phyloP scores from a whole-genome alignment of 805 yeast species.

The Myxozyma mucilagina region DNA sequence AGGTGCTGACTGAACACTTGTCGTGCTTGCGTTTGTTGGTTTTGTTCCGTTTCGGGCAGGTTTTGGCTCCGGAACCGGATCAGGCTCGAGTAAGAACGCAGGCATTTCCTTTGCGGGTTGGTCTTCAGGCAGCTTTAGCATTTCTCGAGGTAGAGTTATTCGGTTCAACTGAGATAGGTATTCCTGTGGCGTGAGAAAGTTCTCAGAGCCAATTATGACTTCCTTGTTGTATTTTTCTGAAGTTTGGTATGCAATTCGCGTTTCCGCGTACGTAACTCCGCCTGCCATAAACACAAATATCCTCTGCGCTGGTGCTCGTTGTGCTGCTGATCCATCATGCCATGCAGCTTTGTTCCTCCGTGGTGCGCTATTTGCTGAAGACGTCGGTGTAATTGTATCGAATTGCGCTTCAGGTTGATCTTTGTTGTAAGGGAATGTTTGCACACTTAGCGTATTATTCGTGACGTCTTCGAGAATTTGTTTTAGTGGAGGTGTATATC shows the following conservation, averaged over 20 bases:
- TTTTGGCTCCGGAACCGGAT: conserved; percentile 7
- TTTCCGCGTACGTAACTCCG: conserved; percentile 82
- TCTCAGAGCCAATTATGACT: conserved; percentile 78
- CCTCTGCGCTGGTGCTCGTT: conserved; percentile 52
- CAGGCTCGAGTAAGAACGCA: conserved; percentile 37
- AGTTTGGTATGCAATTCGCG: conserved; percentile 71
- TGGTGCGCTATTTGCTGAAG: background rate
- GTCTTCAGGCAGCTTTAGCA: conserved; percentile 39
- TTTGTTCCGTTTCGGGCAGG: too few species aligned
- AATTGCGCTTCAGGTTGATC: conserved; percentile 60
- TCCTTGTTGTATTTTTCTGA: conserved; percentile 64
- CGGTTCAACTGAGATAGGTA: conserved; percentile 39
- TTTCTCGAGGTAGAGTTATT: conserved; percentile 36
- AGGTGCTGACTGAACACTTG: background rate
- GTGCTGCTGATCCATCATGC: conserved; percentile 16
- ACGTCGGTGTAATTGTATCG: background rate
- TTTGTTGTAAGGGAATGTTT: conserved; percentile 68
- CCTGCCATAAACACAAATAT: conserved; percentile 84
- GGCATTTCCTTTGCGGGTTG: conserved; percentile 39
- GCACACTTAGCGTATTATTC: conserved; percentile 53
- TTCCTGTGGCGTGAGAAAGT: conserved; percentile 51
- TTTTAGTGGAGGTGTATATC: conserved; percentile 71
- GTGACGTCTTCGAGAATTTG: conserved; percentile 56
- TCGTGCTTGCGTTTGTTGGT: too few species aligned
- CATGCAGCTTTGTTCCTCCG: conserved; percentile 28